Evolutionary conservation across 2,329 filamentous ascomycete species (phyloP).

Genomic region (Phaeosphaeria sp.): DNA sequence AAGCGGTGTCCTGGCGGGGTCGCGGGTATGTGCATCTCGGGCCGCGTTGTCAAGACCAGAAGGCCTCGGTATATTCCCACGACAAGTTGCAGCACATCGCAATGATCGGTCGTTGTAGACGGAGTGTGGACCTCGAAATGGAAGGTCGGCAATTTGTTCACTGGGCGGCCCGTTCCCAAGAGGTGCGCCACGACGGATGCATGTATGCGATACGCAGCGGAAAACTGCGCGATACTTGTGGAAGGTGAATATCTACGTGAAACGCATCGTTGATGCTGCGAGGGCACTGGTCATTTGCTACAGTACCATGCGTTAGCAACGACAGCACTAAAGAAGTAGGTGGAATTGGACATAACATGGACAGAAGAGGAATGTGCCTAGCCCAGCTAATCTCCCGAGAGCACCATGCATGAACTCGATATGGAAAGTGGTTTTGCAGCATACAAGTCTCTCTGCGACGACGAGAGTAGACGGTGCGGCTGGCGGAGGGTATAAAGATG

Average conservation of each 20-base stretch:
- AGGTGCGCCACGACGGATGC: neutral
- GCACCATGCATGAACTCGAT: neutral
- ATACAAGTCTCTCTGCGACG: neutral
- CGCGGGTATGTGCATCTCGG: too few relatives aligned
- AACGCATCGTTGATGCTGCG: neutral
- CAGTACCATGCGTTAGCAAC: neutral
- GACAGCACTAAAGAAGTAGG: neutral
- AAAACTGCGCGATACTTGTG: neutral
- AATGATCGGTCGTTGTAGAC: neutral
- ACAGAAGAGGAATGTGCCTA: neutral
- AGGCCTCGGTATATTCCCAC: too few relatives aligned
- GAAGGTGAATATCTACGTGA: neutral
- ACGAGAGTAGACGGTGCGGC: neutral
- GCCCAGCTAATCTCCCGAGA: neutral
- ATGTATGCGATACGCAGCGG: neutral
- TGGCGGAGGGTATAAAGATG: neutral
- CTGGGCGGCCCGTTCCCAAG: neutral
- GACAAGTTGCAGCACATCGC: neutral
- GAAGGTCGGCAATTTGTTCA: neutral
- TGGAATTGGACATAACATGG: neutral
- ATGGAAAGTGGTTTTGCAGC: neutral
- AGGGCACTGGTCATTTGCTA: neutral
- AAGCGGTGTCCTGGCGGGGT: too few relatives aligned
- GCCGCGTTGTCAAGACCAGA: too few relatives aligned
- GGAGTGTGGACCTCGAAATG: neutral